Evolutionary conservation across 345 rosid species (phyloP).

Genomic region (Bruguiera gymnorhiza): DNA sequence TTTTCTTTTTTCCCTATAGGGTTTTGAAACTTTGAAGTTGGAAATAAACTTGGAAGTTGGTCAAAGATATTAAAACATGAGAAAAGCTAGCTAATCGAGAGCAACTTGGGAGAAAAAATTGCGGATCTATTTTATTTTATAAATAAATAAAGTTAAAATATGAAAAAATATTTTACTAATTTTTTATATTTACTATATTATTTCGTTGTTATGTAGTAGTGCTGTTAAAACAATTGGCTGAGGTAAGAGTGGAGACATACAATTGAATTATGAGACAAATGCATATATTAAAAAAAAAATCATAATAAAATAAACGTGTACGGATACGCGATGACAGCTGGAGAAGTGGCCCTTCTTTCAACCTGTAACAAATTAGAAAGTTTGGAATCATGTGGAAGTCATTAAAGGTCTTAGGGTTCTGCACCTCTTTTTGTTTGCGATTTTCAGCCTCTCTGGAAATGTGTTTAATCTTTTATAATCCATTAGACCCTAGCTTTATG

Average conservation of each 20-base stretch:
- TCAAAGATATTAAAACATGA: no score
- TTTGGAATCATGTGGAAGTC: slow-evolving; percentile 63
- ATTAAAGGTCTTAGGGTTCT: slow-evolving; percentile 52
- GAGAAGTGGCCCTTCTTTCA: slow-evolving; percentile 33
- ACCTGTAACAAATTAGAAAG: slow-evolving; percentile 46
- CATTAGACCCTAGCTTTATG: slow-evolving; percentile 40
- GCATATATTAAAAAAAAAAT: background rate
- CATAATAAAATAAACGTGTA: background rate
- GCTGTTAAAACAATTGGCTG: background rate
- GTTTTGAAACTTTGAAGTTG: slow-evolving; percentile 23
- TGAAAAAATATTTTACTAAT: no score
- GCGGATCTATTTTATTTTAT: no score
- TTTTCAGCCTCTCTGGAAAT: slow-evolving; percentile 33
- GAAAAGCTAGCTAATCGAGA: no score
- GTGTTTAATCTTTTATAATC: slow-evolving; percentile 32
- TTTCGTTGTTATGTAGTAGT: no score
- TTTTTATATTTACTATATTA: no score
- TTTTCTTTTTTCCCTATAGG: slow-evolving; percentile 25
- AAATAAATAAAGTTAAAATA: background rate
- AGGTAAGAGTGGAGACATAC: slow-evolving; percentile 3
- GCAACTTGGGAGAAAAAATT: no score
- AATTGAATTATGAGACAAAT: slow-evolving; percentile 21
- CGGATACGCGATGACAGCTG: slow-evolving; percentile 30
- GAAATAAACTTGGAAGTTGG: background rate
- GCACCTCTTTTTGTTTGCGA: slow-evolving; percentile 24